Evolutionary conservation across 2,329 filamentous ascomycete species (phyloP).

Genomic region (Davidsoniella australis): DNA sequence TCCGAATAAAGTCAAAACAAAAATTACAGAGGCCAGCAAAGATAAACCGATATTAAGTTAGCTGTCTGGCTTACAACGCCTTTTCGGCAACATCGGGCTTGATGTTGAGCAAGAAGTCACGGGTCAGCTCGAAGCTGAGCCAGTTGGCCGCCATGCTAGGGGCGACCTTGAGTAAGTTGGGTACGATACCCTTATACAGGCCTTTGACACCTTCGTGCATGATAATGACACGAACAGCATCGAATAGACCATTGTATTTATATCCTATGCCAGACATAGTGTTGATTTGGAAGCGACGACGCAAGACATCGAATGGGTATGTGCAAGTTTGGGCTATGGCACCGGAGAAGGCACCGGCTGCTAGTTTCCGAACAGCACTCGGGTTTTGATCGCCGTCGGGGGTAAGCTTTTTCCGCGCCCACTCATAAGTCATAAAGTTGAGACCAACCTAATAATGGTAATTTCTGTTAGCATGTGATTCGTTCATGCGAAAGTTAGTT

Average conservation of each 20-base stretch:
- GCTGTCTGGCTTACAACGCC: constrained; percentile 7
- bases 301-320: constrained; percentile 94
- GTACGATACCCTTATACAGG: constrained; percentile 89
- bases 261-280: constrained; percentile 98
- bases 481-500: background rate
- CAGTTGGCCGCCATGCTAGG: constrained; percentile 98
- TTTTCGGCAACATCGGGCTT: constrained; percentile 23
- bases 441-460: constrained; percentile 55
- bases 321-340: constrained; percentile 95
- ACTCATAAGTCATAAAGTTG: constrained; percentile 98
- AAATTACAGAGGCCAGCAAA: background rate
- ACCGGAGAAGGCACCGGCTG: constrained; percentile 84
- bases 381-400: constrained; percentile 78
- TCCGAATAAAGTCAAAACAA: background rate
- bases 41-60: background rate
- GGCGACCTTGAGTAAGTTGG: constrained; percentile 90
- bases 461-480: background rate
- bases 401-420: constrained; percentile 67
- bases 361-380: constrained; percentile 59
- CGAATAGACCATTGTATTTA: constrained; percentile 72
- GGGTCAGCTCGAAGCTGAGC: constrained; percentile 88
- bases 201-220: constrained; percentile 68
- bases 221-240: constrained; percentile 69
- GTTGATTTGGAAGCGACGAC: constrained; percentile 92
- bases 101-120: constrained; percentile 63